Percentiles rank a stretch among this genome's conserved stretches.
These are phyloP conservation scores for Passiflora organensis DNA, from an alignment of 345 rosid species.

Conservation along the genomic window DNA sequence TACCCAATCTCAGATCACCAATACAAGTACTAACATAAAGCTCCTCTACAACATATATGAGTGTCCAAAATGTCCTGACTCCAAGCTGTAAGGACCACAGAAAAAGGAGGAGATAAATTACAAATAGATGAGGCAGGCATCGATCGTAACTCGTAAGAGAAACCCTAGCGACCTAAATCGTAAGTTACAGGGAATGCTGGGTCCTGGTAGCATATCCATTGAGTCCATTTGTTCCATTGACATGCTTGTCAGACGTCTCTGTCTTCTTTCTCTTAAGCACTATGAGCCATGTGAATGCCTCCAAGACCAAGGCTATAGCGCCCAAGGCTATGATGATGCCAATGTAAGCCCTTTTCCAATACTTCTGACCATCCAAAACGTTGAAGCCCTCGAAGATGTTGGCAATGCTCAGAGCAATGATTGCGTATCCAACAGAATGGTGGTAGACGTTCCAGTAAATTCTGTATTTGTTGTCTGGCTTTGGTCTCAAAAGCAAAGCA, in stretches of 20 bases:
- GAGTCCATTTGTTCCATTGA: slow-evolving; percentile 34
- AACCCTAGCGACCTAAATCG: too few relatives aligned
- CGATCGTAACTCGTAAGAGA: too few relatives aligned
- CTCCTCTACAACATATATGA: too few relatives aligned
- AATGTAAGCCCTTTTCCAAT: slow-evolving; percentile 59
- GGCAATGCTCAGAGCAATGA: slow-evolving; percentile 48
- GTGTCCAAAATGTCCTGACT: too few relatives aligned
- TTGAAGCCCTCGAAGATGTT: slow-evolving; percentile 72
- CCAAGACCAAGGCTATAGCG: slow-evolving; percentile 36
- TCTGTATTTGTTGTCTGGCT: slow-evolving; percentile 79
- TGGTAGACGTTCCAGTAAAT: slow-evolving; percentile 87
- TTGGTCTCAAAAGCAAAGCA: slow-evolving; percentile 82
- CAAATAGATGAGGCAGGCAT: too few relatives aligned
- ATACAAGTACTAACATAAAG: too few relatives aligned
- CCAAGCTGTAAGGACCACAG: too few relatives aligned
- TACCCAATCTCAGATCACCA: too few relatives aligned
- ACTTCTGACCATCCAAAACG: slow-evolving; percentile 40
- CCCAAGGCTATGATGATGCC: slow-evolving; percentile 59
- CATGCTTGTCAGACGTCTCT: slow-evolving; percentile 19
- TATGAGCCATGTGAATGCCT: slow-evolving; percentile 64
- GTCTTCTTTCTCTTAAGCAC: slow-evolving; percentile 55
- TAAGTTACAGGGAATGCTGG: slow-evolving; percentile 3
- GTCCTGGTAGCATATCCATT: slow-evolving; percentile 24
- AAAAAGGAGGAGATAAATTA: too few relatives aligned
- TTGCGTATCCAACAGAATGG: slow-evolving; percentile 61